These are phyloP conservation scores for Barnettozyma botsteinii DNA, from an alignment of 805 yeast species.

Conservation along the genomic window DNA sequence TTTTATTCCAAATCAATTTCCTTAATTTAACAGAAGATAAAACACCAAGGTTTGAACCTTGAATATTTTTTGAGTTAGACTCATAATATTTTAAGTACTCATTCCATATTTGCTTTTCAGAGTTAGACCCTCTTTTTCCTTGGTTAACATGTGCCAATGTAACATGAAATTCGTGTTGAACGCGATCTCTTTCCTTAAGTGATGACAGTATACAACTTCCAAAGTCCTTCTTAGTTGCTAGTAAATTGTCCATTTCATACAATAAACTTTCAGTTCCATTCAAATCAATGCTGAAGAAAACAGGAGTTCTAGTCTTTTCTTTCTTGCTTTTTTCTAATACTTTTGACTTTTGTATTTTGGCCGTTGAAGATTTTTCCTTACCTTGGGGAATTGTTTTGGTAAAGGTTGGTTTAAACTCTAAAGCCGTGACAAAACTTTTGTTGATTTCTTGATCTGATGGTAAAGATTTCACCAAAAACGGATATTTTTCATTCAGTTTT, in stretches of 20 bases:
- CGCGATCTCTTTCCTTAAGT: slow-evolving; percentile 29
- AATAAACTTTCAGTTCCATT: slow-evolving; percentile 14
- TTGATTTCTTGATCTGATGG: slow-evolving; percentile 45
- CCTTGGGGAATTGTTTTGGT: slow-evolving; percentile 13
- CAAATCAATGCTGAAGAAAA: slow-evolving; percentile 42
- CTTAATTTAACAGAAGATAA: slow-evolving; percentile 37
- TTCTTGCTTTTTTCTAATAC: slow-evolving; percentile 1
- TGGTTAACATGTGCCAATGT: slow-evolving; percentile 51
- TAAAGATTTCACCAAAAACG: slow-evolving; percentile 47
- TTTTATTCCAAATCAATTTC: slow-evolving; percentile 44
- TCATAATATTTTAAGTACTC: slow-evolving; percentile 16
- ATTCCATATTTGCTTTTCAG: slow-evolving; percentile 26
- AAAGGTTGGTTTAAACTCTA: slow-evolving; percentile 14
- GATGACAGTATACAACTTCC: background rate
- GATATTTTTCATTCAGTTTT: slow-evolving; percentile 36
- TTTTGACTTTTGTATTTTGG: slow-evolving; percentile 4
- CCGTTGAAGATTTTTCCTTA: background rate
- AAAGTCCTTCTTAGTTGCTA: background rate
- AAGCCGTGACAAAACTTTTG: slow-evolving; percentile 41
- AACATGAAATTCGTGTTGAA: slow-evolving; percentile 58
- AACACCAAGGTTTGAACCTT: slow-evolving; percentile 13
- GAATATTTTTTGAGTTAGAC: slow-evolving; percentile 1
- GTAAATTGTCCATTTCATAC: slow-evolving; percentile 14
- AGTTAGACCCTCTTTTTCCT: slow-evolving; percentile 26
- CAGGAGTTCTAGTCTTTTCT: slow-evolving; percentile 27